Percentiles rank a stretch among this genome's conserved stretches.
phyloP scores from a whole-genome alignment of 2,329 filamentous ascomycete genomes.

The Penicillium sp. region DNA sequence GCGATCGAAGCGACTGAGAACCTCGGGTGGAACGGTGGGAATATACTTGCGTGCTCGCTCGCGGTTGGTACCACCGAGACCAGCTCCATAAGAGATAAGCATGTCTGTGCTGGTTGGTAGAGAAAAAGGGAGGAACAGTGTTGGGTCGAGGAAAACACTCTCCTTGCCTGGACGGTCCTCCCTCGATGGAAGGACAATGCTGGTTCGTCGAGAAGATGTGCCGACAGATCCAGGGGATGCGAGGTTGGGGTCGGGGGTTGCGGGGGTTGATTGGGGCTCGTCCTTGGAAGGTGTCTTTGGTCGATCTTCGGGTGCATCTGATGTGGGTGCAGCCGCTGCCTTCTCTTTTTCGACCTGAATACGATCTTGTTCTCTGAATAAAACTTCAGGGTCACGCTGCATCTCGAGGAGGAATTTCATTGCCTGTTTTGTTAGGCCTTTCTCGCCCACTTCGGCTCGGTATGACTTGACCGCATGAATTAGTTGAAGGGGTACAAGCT shows the following conservation, averaged over 20 bases:
- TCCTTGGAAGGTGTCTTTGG: constrained; percentile 35
- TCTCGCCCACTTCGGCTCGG: constrained; percentile 92
- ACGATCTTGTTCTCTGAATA: constrained; percentile 44
- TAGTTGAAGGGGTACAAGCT: constrained; percentile 83
- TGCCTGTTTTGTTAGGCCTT: constrained; percentile 83
- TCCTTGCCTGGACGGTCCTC: constrained; percentile 35
- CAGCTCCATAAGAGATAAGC: constrained; percentile 92
- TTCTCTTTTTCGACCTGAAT: constrained; percentile 33
- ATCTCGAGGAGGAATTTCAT: constrained; percentile 83
- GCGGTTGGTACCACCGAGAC: constrained; percentile 88
- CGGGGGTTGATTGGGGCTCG: constrained; percentile 17
- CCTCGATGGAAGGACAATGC: constrained; percentile 20
- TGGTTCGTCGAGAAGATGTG: constrained; percentile 29
- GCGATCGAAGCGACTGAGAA: constrained; percentile 82
- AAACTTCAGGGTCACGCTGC: constrained; percentile 72
- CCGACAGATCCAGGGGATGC: constrained; percentile 29
- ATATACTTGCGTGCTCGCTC: constrained; percentile 95
- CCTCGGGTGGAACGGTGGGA: constrained; percentile 91
- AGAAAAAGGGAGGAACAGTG: constrained; percentile 92
- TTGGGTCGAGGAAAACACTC: constrained; percentile 76
- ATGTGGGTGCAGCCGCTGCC: constrained; percentile 18
- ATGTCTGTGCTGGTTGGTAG: constrained; percentile 96
- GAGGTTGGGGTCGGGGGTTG: constrained; percentile 22
- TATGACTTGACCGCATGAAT: constrained; percentile 93
- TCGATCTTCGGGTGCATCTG: constrained; percentile 23